Evolutionary conservation across 192 early-diverging fungal genomes (phyloP).

Genomic region (Coemansia umbellata): DNA sequence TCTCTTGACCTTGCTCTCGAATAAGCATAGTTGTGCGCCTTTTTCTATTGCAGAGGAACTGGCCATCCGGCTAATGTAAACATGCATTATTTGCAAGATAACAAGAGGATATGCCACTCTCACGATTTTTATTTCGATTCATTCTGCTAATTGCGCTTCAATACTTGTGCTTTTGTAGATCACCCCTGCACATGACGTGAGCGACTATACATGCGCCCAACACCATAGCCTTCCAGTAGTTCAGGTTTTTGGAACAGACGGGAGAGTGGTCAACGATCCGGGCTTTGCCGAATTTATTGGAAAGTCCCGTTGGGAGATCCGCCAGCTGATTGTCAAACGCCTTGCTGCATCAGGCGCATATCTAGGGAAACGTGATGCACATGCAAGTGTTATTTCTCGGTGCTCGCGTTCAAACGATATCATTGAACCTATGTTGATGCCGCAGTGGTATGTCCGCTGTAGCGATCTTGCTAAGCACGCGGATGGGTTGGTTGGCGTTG

Average conservation of each 20-base stretch:
- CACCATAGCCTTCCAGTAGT: constrained; percentile 76
- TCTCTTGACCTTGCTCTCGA: too few species aligned
- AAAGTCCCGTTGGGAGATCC: constrained; percentile 78
- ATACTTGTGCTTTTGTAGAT: constrained; percentile 63
- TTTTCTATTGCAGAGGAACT: too few species aligned
- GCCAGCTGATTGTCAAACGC: constrained; percentile 62
- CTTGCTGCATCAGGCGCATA: constrained; percentile 68
- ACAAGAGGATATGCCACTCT: too few species aligned
- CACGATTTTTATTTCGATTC: too few species aligned
- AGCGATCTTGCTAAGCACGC: constrained; percentile 69
- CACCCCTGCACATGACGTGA: constrained; percentile 92
- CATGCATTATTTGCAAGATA: too few species aligned
- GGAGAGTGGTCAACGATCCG: constrained; percentile 51
- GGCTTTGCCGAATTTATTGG: constrained; percentile 13
- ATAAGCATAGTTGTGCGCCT: too few species aligned
- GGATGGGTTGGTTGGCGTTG: constrained; percentile 58
- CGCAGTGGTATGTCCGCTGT: constrained; percentile 95
- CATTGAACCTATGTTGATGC: constrained; percentile 92
- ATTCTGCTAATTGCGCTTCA: too few species aligned
- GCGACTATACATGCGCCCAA: constrained; percentile 86
- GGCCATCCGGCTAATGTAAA: too few species aligned
- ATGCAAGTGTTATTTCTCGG: constrained; percentile 67
- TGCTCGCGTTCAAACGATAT: constrained; percentile 87
- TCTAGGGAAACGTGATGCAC: constrained; percentile 70
- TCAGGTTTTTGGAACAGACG: constrained; percentile 83